Evolutionary conservation across 78 protist species (phyloP), one percentile per base, ranked within the genome.

Genomic region (Emiliania huxleyi): DNA sequence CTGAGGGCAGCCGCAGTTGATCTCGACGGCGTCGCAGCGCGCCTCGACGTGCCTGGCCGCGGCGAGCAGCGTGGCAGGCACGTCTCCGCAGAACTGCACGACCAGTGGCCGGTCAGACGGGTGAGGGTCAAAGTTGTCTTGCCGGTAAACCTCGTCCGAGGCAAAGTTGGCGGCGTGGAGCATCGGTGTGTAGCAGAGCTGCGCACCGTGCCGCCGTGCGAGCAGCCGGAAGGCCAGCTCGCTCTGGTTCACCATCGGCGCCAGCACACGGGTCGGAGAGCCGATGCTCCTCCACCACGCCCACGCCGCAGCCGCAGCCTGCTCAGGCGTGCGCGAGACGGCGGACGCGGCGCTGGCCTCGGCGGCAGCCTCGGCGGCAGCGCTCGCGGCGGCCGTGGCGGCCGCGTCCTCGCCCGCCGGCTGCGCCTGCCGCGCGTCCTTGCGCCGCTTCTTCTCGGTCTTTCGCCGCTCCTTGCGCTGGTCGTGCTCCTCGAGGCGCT

Each of bases 1-100:
- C 90, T 91, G 93, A 12, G 93, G 93, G 18, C 93, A 91, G 23
- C 93, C 93, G 42, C 71, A 62, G 48, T 91, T 91, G 35, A 91
- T 71, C 43, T 91, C 93, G 11, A 91, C 35, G 4, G 90, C 93
- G n/a, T 79, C 93, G 40, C 56, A 56, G 6, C 38, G 38, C 43
- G 0, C 40, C 44, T 40, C 56, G 29, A 40, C 89, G 21, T 23
- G 29, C 77, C 25, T 1, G 11, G 91, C 93, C 33, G 93, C 93
- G 18, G 11, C 11, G 45, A 79, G 55, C 1, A 91, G 48, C 29
- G 90, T 40, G 18, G 1, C 38, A 26, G 90, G 90, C 75, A 79
- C 73, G 5, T 81, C 62, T 5, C 91, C 93, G 3, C 90, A 77
- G 48, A 91, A 91, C 90, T 91, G 93, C 18, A 29, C 93, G 33